Conservation (phyloP, 2,329 filamentous ascomycete genomes). For the Xylaria sp. region DNA sequence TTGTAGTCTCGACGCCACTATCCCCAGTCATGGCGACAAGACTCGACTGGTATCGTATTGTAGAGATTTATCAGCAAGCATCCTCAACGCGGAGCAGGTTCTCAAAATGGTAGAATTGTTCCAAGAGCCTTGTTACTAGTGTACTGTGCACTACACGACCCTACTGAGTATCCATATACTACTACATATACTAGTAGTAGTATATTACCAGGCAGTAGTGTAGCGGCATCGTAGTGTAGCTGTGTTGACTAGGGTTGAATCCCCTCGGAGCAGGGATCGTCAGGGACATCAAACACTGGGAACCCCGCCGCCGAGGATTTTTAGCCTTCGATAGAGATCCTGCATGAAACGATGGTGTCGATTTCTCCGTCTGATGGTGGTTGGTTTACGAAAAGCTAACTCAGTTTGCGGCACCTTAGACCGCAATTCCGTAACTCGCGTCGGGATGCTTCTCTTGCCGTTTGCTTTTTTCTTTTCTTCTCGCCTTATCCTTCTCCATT, state of each 20-base stretch:
- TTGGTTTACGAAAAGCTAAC: constrained; percentile 34
- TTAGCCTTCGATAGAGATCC: constrained; percentile 35
- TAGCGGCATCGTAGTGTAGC: neutral
- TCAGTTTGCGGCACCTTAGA: constrained; percentile 39
- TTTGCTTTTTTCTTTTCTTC: neutral
- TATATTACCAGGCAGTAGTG: neutral
- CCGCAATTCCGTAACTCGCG: constrained; percentile 41
- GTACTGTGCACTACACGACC: neutral
- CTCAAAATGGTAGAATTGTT: too few relatives aligned
- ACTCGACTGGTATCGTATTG: neutral
- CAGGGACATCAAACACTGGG: constrained; percentile 43
- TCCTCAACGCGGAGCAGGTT: neutral
- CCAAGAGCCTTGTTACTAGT: neutral
- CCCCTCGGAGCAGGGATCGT: constrained; percentile 39
- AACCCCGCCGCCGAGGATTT: constrained; percentile 37
- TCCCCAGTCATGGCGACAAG: neutral
- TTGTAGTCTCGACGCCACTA: constrained; percentile 1
- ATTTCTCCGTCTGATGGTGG: constrained; percentile 31
- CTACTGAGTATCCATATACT: too few relatives aligned
- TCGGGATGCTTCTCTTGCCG: neutral
- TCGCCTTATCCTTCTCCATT: neutral
- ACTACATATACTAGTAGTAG: too few relatives aligned
- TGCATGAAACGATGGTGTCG: constrained; percentile 35
- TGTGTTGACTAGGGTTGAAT: constrained; percentile 31
- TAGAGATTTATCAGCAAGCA: neutral